Conservation (phyloP, 2,329 filamentous ascomycete species). For the Xylariales sp. region DNA sequence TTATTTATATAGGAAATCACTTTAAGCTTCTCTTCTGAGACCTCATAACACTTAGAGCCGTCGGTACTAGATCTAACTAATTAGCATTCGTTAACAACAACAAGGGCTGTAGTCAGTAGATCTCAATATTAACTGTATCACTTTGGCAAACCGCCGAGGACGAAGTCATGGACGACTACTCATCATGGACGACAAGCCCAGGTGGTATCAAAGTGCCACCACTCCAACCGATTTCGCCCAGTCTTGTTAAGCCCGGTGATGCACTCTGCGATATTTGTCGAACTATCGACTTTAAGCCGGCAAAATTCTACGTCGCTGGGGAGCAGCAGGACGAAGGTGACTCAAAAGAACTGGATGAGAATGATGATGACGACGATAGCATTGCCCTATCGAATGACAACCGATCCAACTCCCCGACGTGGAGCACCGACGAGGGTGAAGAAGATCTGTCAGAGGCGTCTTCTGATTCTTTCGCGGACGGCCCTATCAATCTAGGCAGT, state of each 20-base stretch:
- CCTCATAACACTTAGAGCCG: neutral
- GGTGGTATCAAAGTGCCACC: constrained; percentile 21
- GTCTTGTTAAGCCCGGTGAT: constrained; percentile 10
- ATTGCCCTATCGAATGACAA: constrained; percentile 17
- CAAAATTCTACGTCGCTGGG: constrained; percentile 6
- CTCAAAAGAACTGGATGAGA: neutral
- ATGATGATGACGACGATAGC: constrained; percentile 2
- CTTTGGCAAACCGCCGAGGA: neutral
- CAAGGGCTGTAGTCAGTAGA: neutral
- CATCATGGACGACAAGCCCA: constrained; percentile 11
- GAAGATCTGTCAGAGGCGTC: constrained; percentile 13
- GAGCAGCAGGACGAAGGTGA: neutral
- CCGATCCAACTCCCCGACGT: neutral
- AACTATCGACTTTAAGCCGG: constrained; percentile 16
- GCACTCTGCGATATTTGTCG: constrained; percentile 24
- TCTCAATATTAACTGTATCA: neutral
- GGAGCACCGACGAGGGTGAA: constrained; percentile 1
- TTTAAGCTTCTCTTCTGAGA: neutral
- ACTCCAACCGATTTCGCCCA: constrained; percentile 14
- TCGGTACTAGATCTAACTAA: neutral
- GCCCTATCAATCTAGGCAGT: constrained; percentile 17
- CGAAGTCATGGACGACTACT: constrained; percentile 6
- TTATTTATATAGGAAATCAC: neutral
- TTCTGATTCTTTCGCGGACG: constrained; percentile 16
- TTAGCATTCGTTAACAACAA: neutral